phyloP scores from a whole-genome alignment of 2,329 filamentous ascomycete species.

The Trichoderma sp. region DNA sequence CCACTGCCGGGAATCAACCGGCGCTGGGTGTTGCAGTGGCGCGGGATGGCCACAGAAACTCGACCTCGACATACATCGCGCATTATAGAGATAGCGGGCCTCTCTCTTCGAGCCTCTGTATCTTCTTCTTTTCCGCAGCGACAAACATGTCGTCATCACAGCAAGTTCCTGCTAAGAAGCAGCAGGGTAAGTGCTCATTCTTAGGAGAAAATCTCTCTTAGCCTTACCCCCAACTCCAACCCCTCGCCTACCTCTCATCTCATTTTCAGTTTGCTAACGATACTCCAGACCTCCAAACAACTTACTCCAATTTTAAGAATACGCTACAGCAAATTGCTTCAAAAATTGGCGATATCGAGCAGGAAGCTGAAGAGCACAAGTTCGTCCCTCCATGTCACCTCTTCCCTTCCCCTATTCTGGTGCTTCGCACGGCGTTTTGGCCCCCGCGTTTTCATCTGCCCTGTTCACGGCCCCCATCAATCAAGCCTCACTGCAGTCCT shows the following conservation, averaged over 20 bases:
- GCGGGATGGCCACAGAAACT: constrained; percentile 11
- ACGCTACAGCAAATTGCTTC: constrained; percentile 88
- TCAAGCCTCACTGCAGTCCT: constrained; percentile 45
- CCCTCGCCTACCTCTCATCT: neutral
- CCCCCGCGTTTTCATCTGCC: neutral
- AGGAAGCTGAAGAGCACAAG: constrained; percentile 98
- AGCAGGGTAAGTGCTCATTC: constrained; percentile 62
- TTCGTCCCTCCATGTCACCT: constrained; percentile 51
- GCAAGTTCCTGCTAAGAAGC: constrained; percentile 66
- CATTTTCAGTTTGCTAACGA: neutral
- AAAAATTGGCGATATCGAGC: constrained; percentile 97
- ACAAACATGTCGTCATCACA: constrained; percentile 39
- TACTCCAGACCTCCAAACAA: constrained; percentile 72
- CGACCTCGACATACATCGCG: constrained; percentile 17
- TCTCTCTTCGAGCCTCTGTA: neutral
- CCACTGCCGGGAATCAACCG: constrained; percentile 27
- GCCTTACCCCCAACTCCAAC: neutral
- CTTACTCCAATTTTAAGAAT: constrained; percentile 78
- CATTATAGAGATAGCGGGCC: constrained; percentile 13
- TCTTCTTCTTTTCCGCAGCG: neutral
- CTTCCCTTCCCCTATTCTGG: neutral
- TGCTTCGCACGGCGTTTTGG: neutral
- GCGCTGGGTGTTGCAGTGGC: neutral
- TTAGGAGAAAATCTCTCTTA: constrained; percentile 28
- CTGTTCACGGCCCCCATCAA: neutral